Percentiles rank a stretch among this genome's conserved stretches.
phyloP scores from a whole-genome alignment of 2,329 filamentous ascomycete genomes.

The Aspergillus pseudoterreus region DNA sequence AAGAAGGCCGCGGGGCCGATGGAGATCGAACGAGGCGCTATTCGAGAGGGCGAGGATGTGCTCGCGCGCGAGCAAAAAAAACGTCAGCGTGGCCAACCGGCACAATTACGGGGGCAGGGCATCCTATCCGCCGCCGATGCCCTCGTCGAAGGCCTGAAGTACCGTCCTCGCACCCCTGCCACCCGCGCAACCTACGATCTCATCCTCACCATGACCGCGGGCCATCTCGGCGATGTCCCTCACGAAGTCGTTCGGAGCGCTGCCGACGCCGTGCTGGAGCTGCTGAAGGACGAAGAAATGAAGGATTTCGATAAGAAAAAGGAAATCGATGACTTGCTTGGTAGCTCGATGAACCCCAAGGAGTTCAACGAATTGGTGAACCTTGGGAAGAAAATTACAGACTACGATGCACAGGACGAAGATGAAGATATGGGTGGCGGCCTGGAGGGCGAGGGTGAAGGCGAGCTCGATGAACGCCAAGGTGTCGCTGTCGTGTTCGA shows the following conservation, averaged over 20 bases:
- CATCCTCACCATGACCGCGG: conserved; percentile 85
- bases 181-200: conserved; percentile 93
- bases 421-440: conserved; percentile 80
- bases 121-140: conserved; percentile 82
- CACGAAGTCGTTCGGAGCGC: conserved; percentile 90
- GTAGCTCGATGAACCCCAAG: conserved; percentile 75
- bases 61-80: conserved; percentile 81
- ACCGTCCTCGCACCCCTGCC: conserved; percentile 84
- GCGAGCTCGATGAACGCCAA: conserved; percentile 87
- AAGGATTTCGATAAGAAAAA: conserved; percentile 99
- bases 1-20: conserved; percentile 64
- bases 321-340: conserved; percentile 89
- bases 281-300: conserved; percentile 88
- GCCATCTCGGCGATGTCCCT: conserved; percentile 85
- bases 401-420: conserved; percentile 95
- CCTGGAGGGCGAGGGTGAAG: conserved; percentile 60
- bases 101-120: conserved; percentile 67
- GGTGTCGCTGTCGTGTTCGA: conserved; percentile 98
- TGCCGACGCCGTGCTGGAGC: conserved; percentile 85
- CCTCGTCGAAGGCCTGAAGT: conserved; percentile 84
- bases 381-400: conserved; percentile 96
- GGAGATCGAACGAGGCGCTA: conserved; percentile 68
- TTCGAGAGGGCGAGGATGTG: conserved; percentile 79
- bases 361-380: conserved; percentile 97
- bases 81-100: conserved; percentile 70